These are phyloP conservation scores for Lunasporangiospora selenospora DNA, from an alignment of 192 early-diverging fungal species.

Conservation along the genomic window DNA sequence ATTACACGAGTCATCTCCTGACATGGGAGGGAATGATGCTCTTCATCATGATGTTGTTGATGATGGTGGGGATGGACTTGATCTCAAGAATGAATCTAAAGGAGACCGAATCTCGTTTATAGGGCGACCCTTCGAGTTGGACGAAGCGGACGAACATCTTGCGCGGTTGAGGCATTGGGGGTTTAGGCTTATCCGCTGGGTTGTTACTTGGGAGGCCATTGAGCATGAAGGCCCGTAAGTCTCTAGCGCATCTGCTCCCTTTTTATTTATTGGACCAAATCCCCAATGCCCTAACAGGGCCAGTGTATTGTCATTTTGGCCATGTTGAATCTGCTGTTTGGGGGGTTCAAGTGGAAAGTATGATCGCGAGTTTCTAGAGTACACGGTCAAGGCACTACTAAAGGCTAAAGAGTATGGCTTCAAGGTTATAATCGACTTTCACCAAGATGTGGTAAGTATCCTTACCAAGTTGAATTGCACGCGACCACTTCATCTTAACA, in stretches of 20 bases:
- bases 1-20: too few species aligned
- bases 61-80: too few species aligned
- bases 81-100: too few species aligned
- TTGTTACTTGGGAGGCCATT: slow-evolving; percentile 82
- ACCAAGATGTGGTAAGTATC: slow-evolving; percentile 59
- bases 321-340: background rate
- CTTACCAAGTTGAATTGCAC: too few species aligned
- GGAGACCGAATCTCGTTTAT: slow-evolving; percentile 71
- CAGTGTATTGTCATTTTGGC: background rate
- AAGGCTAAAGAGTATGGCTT: slow-evolving; percentile 53
- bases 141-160: slow-evolving; percentile 76
- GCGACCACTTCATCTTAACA: too few species aligned
- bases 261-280: background rate
- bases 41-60: too few species aligned
- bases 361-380: slow-evolving; percentile 59
- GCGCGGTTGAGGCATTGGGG: slow-evolving; percentile 69
- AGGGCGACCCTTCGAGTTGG: slow-evolving; percentile 72
- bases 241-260: too few species aligned
- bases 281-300: background rate
- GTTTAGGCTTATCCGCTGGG: slow-evolving; percentile 72
- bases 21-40: too few species aligned
- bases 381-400: slow-evolving; percentile 54
- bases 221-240: slow-evolving; percentile 64
- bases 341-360: slow-evolving; percentile 50
- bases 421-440: slow-evolving; percentile 64